Evolutionary conservation across 164 flowering plant genomes (phyloP).

Genomic region (Liriodendron chinense): DNA sequence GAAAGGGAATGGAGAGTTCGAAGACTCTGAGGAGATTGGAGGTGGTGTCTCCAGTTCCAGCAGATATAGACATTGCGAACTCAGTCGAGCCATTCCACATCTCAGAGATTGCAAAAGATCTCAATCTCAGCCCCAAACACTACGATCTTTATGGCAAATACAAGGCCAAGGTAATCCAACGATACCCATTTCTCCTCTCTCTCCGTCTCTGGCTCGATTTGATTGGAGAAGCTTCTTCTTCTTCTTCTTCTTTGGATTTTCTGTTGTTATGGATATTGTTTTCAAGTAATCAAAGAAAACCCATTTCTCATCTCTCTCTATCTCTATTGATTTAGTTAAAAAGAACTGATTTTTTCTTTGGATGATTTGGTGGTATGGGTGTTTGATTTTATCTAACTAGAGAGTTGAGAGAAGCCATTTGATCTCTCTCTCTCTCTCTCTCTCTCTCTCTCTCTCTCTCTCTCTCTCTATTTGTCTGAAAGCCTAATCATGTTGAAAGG

Average conservation of each 20-base stretch:
- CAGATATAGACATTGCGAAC: slow-evolving; percentile 94
- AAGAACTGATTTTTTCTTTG: not conserved
- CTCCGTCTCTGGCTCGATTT: slow-evolving; percentile 1
- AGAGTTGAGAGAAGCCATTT: not conserved
- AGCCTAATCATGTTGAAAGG: not conserved
- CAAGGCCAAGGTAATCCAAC: slow-evolving; percentile 82
- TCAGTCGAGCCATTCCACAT: slow-evolving; percentile 83
- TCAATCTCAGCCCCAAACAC: slow-evolving; percentile 60
- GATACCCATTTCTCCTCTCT: slow-evolving; percentile 2
- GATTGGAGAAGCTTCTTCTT: not conserved
- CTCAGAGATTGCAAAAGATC: slow-evolving; percentile 79
- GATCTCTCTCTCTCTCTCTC: not conserved
- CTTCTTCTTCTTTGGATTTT: not conserved
- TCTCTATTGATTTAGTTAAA: not conserved
- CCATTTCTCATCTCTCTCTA: too few species aligned
- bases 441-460: not conserved
- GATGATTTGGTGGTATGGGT: too few species aligned
- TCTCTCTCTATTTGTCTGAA: not conserved
- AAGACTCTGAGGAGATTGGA: slow-evolving; percentile 66
- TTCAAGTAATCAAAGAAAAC: not conserved
- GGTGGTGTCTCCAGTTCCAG: slow-evolving; percentile 90
- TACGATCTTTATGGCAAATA: slow-evolving; percentile 97
- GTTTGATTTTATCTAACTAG: too few species aligned
- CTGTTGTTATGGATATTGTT: not conserved
- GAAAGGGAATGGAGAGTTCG: slow-evolving; percentile 35